A percentile compares a stretch with the other conserved stretches of the same genome.
Evolutionary conservation across 2,329 filamentous ascomycete genomes (phyloP).

Genomic region (Arachnomyces sp.): DNA sequence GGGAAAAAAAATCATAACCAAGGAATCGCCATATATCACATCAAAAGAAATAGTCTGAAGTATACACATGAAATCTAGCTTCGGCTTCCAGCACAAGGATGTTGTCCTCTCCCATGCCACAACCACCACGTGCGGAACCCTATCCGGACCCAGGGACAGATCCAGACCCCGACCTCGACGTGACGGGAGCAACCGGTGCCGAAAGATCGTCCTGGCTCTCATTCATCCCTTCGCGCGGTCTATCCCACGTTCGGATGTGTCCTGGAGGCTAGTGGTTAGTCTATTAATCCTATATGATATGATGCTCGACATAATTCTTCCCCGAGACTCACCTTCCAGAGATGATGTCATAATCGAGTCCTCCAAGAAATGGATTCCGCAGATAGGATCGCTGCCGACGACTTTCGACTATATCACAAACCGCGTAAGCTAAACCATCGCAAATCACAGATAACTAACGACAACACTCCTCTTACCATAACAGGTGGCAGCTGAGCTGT

Average conservation of each 20-base stretch:
- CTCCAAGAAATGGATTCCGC: slow-evolving; percentile 89
- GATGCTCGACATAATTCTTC: no score
- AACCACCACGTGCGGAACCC: no score
- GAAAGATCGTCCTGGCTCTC: slow-evolving; percentile 25
- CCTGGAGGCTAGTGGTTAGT: slow-evolving; percentile 39
- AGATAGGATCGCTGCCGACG: slow-evolving; percentile 77
- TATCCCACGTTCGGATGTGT: slow-evolving; percentile 66
- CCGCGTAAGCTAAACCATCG: slow-evolving; percentile 3
- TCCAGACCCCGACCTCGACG: slow-evolving; percentile 7
- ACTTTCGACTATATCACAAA: slow-evolving; percentile 59
- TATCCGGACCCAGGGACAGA: not conserved
- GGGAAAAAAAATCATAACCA: no score
- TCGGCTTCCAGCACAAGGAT: no score
- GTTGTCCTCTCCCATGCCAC: no score
- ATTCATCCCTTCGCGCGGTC: slow-evolving; percentile 45
- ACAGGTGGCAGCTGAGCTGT: slow-evolving; percentile 86
- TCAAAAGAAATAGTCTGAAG: no score
- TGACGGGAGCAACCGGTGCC: not conserved
- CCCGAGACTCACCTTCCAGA: slow-evolving; percentile 62
- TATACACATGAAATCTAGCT: no score
- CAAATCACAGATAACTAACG: slow-evolving; percentile 2
- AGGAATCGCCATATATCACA: no score
- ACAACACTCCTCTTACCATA: slow-evolving; percentile 50
- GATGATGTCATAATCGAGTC: slow-evolving; percentile 89
- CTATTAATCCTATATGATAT: no score